Evolutionary conservation across 2,329 filamentous ascomycete species (phyloP).

Genomic region (Coniochaeta ligniaria): DNA sequence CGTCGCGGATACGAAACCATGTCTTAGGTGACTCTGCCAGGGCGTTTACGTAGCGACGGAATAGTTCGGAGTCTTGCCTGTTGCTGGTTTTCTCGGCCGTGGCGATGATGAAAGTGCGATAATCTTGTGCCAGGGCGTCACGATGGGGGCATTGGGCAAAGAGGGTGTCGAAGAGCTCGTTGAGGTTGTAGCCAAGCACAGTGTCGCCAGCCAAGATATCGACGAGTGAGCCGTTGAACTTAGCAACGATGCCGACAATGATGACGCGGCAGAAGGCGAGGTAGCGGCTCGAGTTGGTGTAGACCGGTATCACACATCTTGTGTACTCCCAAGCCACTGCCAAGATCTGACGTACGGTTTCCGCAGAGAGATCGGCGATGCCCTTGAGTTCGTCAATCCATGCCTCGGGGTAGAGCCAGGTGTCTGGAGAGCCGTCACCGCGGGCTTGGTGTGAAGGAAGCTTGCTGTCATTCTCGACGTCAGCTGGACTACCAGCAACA

Average conservation of each 20-base stretch:
- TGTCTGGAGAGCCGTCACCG: neutral
- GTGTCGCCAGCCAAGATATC: conserved; percentile 4
- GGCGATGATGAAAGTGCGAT: conserved; percentile 13
- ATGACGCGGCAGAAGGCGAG: conserved; percentile 14
- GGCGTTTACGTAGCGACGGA: conserved; percentile 19
- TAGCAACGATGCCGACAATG: conserved; percentile 14
- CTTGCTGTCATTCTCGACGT: neutral
- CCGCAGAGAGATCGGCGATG: conserved; percentile 1
- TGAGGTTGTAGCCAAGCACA: conserved; percentile 12
- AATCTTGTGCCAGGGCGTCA: conserved; percentile 13
- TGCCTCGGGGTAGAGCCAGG: neutral
- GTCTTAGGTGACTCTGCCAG: conserved; percentile 16
- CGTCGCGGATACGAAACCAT: conserved; percentile 26
- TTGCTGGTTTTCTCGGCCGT: conserved; percentile 13
- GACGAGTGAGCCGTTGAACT: conserved; percentile 13
- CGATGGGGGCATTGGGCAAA: conserved; percentile 9
- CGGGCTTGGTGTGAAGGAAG: neutral
- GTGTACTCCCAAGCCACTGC: conserved; percentile 18
- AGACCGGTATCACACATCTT: conserved; percentile 15
- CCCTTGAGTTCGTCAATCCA: conserved; percentile 5
- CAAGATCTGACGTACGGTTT: conserved; percentile 9
- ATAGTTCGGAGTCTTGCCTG: conserved; percentile 12
- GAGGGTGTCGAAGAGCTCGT: conserved; percentile 8
- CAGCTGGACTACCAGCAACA: neutral
- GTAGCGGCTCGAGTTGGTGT: conserved; percentile 16